These are phyloP conservation scores for Quercus alba DNA, from an alignment of 306 rosid genomes.

Conservation along the genomic window DNA sequence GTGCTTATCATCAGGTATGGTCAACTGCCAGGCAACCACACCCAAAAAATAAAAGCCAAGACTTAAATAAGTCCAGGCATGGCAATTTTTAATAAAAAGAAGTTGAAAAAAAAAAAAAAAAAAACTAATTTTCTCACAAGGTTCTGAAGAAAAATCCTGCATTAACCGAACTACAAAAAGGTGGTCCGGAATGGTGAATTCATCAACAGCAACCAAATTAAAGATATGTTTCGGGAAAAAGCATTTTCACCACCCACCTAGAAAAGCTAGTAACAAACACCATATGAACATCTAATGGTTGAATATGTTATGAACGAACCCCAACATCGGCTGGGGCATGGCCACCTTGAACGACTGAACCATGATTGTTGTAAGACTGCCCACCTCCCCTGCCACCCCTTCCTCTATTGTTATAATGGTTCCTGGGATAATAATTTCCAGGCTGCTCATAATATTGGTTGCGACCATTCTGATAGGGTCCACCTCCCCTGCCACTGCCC, in stretches of 20 bases:
- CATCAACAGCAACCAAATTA: slow-evolving; percentile 38
- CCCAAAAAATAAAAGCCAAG: not conserved
- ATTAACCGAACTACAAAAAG: slow-evolving; percentile 21
- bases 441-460: slow-evolving; percentile 80
- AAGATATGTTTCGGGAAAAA: slow-evolving; percentile 33
- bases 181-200: slow-evolving; percentile 37
- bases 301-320: slow-evolving; percentile 52
- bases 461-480: slow-evolving; percentile 74
- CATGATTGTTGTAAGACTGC: slow-evolving; percentile 44
- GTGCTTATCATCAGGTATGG: not conserved
- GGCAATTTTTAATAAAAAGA: not conserved
- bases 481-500: slow-evolving; percentile 56
- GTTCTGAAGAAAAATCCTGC: slow-evolving; percentile 7
- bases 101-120: not conserved
- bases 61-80: not conserved
- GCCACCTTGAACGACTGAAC: slow-evolving; percentile 48
- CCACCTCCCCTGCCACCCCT: slow-evolving; percentile 81
- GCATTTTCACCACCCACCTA: slow-evolving; percentile 36
- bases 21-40: not conserved
- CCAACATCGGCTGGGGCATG: slow-evolving; percentile 59
- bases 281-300: slow-evolving; percentile 36
- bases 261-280: slow-evolving; percentile 23
- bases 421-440: slow-evolving; percentile 73
- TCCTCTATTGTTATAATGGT: slow-evolving; percentile 61
- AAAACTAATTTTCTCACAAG: not conserved